Base-by-base conservation (phyloP, 2,329 filamentous ascomycete species). In the Exophiala aquamarina region DNA sequence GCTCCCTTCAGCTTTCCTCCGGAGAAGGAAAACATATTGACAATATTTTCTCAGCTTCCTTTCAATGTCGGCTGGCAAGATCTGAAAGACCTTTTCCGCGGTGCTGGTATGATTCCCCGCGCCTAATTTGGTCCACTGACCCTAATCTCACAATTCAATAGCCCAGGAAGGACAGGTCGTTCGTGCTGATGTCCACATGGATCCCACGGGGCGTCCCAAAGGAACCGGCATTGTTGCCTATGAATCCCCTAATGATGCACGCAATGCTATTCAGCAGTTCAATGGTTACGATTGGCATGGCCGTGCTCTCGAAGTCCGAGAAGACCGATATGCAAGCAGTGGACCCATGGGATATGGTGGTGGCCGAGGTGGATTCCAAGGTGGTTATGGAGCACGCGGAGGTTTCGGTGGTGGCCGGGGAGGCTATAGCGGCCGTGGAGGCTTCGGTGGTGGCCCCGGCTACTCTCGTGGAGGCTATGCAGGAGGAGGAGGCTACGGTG, bases 261-360 rank as follows among this genome's bases (percentile, higher is more conserved):
- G 90, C 58, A 95, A 90, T 64, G 93, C 93, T 17, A 98, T 98
- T 57, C 84, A 90, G 64, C 91, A 96, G 60, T 98, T 97, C 77
- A 96, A 97, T 66, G 93, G 93, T 49, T 97, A 95, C 66, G 93
- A 98, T 56, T 98, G 93, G 93, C 92, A 97, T 68, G 93, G 93
- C 9, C 87, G 93, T 49, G 75, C 84, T 42, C 82, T 98, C 41
- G 93, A 98, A 68, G 93, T 98, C 55, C 90, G 93, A 54, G 92
- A 97, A 70, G 93, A 98, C 65, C 87, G 93, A 48, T 98, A 91
- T 66, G 93, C 93, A 50, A 66, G 71, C 19, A 75, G 70, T 39
- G 69, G 71, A 36, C 66, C 61, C 74, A 61, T 66, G 39, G 67
- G 67, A 19, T 65, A 63, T 42, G 61, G 63, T 21, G 6, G 11